Conservation (phyloP, 192 early-diverging fungal genomes). For the Gryganskiella cystojenkinii region DNA sequence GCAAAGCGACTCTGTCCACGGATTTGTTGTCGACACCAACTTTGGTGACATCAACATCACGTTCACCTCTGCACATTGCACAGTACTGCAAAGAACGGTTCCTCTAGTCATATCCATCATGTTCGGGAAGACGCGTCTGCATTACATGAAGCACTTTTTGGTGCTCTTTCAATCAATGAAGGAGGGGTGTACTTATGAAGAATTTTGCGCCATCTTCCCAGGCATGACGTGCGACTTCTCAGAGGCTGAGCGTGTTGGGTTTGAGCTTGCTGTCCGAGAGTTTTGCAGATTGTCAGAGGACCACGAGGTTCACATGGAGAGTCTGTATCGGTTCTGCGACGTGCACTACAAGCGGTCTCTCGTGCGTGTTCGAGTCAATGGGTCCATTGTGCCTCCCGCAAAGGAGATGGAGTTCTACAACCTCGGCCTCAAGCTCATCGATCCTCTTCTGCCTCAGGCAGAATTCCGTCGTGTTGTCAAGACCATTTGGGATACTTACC, state of each 20-base stretch:
- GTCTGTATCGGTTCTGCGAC: constrained; percentile 11
- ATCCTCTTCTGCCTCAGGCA: not conserved
- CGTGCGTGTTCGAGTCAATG: not conserved
- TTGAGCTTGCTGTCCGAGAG: constrained; percentile 12
- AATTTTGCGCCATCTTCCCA: constrained; percentile 1
- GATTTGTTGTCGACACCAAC: not conserved
- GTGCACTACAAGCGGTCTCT: constrained; percentile 26
- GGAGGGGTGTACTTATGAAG: not conserved
- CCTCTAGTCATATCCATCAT: constrained; percentile 16
- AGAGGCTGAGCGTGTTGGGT: constrained; percentile 24
- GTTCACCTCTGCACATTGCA: constrained; percentile 15
- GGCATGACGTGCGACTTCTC: constrained; percentile 36
- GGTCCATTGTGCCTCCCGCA: not conserved
- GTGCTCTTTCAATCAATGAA: constrained; percentile 8
- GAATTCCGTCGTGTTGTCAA: not conserved
- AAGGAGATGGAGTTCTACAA: not conserved
- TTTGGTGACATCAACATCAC: constrained; percentile 13
- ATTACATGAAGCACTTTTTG: constrained; percentile 17
- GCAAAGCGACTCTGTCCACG: constrained; percentile 24
- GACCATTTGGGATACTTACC: not conserved
- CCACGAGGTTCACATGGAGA: not conserved
- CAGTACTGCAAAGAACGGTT: constrained; percentile 8
- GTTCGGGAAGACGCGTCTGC: constrained; percentile 4
- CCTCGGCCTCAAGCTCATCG: not conserved
- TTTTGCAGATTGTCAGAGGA: not conserved